Conservation (phyloP, 805 yeast species). For the Starmerella floricola region DNA sequence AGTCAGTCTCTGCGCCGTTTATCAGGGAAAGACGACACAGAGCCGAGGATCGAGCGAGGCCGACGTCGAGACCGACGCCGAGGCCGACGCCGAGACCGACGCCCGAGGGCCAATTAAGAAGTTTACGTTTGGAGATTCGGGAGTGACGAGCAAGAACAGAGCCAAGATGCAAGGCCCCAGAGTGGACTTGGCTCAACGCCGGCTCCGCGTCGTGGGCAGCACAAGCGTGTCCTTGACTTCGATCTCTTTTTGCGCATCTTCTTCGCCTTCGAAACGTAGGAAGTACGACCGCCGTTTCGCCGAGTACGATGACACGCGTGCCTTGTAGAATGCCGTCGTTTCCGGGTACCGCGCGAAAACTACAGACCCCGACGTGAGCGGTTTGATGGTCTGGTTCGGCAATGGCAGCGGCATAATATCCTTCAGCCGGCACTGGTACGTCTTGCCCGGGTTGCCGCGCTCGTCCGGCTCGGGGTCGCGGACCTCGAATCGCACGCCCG, state of each 20-base stretch:
- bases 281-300: slow-evolving; percentile 15
- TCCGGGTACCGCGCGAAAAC: slow-evolving; percentile 94
- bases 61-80: no score
- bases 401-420: slow-evolving; percentile 59
- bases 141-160: no score
- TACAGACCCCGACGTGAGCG: slow-evolving; percentile 61
- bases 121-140: no score
- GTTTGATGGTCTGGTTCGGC: slow-evolving; percentile 32
- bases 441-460: slow-evolving; percentile 72
- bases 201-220: slow-evolving; percentile 35
- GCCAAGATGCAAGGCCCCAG: no score
- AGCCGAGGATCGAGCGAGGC: no score
- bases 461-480: slow-evolving; percentile 98
- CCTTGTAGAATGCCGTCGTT: slow-evolving; percentile 92
- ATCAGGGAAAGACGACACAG: no score
- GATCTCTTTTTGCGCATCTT: slow-evolving; percentile 89
- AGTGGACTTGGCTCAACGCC: no score
- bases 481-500: slow-evolving; percentile 73
- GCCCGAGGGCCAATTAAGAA: no score
- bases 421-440: slow-evolving; percentile 69
- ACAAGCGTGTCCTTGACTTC: slow-evolving; percentile 81
- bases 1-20: no score
- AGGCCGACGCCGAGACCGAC: no score
- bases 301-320: slow-evolving; percentile 55
- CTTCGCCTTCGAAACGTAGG: slow-evolving; percentile 88